Conservation (phyloP, 2,329 filamentous ascomycete genomes). For the Emmonsiellopsis sp. region DNA sequence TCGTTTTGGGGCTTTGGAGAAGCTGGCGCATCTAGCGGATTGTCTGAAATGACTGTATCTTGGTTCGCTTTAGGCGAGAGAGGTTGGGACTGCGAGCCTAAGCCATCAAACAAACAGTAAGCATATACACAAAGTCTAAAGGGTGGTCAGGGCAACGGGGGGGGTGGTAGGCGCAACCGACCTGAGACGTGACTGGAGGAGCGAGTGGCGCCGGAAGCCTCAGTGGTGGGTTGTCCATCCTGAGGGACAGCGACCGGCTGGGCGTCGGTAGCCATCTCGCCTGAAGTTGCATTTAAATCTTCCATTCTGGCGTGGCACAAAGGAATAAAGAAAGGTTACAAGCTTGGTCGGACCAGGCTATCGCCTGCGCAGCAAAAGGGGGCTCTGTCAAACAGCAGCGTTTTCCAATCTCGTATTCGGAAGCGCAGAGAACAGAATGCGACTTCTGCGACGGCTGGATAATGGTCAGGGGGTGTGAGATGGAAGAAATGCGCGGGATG, state of each 20-base stretch:
- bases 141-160: constrained; percentile 6
- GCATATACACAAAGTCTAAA: constrained; percentile 10
- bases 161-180: constrained; percentile 14
- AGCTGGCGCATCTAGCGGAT: constrained; percentile 59
- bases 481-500: neutral
- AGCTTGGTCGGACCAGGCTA: constrained; percentile 7
- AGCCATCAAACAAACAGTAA: constrained; percentile 10
- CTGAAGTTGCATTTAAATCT: constrained; percentile 20
- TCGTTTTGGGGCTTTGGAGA: constrained; percentile 54
- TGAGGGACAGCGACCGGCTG: constrained; percentile 19
- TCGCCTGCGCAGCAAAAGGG: constrained; percentile 3
- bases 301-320: constrained; percentile 26
- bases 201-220: constrained; percentile 11
- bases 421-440: neutral
- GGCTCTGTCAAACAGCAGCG: constrained; percentile 3
- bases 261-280: constrained; percentile 20
- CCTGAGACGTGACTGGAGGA: constrained; percentile 21
- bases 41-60: constrained; percentile 41
- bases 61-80: constrained; percentile 23
- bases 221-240: constrained; percentile 17
- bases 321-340: constrained; percentile 12
- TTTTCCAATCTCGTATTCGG: neutral
- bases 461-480: neutral
- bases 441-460: neutral
- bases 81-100: constrained; percentile 25